These are phyloP conservation scores for Lentinula aciculospora DNA, from an alignment of 768 basidiomycete species.

Conservation along the genomic window DNA sequence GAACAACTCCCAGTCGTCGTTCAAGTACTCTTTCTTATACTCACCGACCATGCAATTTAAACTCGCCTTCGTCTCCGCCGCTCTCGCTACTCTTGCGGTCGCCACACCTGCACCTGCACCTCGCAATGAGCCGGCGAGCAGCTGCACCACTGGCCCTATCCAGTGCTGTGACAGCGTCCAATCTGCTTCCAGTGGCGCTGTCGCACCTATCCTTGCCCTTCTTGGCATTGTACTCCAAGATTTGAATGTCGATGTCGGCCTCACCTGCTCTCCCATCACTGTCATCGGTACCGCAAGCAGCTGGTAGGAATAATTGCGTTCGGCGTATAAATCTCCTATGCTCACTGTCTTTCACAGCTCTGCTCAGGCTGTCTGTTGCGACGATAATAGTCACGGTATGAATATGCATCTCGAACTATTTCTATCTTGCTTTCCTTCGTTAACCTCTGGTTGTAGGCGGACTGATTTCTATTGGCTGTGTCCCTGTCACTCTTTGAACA, in stretches of 20 bases:
- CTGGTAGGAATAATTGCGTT: slow-evolving; percentile 1
- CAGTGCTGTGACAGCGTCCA: slow-evolving; percentile 16
- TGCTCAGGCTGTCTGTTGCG: slow-evolving; percentile 1
- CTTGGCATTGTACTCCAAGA: slow-evolving; percentile 4
- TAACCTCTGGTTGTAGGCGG: not conserved
- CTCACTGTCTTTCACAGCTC: not conserved
- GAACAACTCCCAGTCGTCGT: slow-evolving; percentile 2
- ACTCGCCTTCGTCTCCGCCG: slow-evolving; percentile 7
- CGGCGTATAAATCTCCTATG: not conserved
- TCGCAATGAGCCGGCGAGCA: slow-evolving; percentile 9
- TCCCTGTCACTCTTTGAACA: not conserved
- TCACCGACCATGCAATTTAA: slow-evolving; percentile 10
- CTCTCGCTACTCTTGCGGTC: slow-evolving; percentile 15
- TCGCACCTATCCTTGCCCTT: not conserved
- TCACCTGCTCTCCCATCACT: slow-evolving; percentile 1
- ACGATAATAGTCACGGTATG: not conserved
- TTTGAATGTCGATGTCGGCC: slow-evolving; percentile 1
- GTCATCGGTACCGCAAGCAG: not conserved
- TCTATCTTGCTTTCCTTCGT: not conserved
- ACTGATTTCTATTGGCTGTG: slow-evolving; percentile 1
- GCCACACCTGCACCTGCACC: slow-evolving; percentile 11
- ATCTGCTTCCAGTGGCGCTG: not conserved
- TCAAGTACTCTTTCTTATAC: not conserved
- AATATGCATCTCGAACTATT: no score
- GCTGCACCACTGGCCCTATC: slow-evolving; percentile 14